phyloP scores from a whole-genome alignment of 805 yeast species.

The Metschnikowia continentalis region DNA sequence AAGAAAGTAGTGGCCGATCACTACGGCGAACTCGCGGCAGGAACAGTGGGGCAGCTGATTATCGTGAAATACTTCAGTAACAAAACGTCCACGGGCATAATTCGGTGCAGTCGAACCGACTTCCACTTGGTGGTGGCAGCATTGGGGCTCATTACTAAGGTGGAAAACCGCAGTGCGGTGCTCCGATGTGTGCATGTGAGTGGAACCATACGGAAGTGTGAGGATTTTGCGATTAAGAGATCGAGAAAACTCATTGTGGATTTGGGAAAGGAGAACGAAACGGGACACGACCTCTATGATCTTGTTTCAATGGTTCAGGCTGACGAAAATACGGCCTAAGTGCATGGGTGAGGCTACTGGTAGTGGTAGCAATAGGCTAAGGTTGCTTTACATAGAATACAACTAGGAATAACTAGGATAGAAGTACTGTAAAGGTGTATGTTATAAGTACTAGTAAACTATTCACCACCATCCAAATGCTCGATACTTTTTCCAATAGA shows the following conservation, averaged over 20 bases:
- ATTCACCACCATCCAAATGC: too few relatives aligned
- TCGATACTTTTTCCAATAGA: too few relatives aligned
- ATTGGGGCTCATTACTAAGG: conserved; percentile 47
- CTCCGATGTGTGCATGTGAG: conserved; percentile 66
- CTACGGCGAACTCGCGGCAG: conserved; percentile 79
- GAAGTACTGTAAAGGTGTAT: too few relatives aligned
- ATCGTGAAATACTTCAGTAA: conserved; percentile 76
- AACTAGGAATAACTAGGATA: too few relatives aligned
- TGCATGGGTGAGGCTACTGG: not conserved
- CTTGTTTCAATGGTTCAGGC: conserved; percentile 11
- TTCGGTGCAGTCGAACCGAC: conserved; percentile 69
- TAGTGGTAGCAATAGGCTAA: not conserved
- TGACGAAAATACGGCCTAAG: not conserved
- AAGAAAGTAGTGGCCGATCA: conserved; percentile 53
- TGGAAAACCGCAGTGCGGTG: conserved; percentile 49
- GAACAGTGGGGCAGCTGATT: conserved; percentile 55
- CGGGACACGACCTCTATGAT: conserved; percentile 10
- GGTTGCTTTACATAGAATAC: not conserved
- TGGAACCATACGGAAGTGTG: conserved; percentile 86
- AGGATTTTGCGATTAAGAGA: conserved; percentile 55
- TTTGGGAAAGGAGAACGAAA: conserved; percentile 13
- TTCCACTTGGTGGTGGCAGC: conserved; percentile 64
- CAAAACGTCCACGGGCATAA: conserved; percentile 77
- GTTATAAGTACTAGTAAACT: too few relatives aligned
- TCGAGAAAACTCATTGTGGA: conserved; percentile 36